phyloP scores from a whole-genome alignment of 371 early-diverging fungal species.

The Mortierella sp. region DNA sequence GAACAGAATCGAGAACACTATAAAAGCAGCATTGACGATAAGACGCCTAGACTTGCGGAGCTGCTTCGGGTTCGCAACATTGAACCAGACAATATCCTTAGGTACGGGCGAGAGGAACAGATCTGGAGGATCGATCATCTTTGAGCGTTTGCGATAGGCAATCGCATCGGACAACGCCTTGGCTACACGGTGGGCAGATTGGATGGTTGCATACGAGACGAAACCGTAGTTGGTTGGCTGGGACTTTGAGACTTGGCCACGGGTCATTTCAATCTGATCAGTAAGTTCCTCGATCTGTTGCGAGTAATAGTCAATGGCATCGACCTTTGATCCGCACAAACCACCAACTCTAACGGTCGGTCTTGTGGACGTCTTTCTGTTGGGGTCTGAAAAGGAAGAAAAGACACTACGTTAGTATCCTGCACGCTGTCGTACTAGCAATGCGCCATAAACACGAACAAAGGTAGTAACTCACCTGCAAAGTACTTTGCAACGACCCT shows the following conservation, averaged over 20 bases:
- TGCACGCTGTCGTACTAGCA: background rate
- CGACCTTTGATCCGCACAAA: slow-evolving; percentile 71
- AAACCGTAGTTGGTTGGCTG: slow-evolving; percentile 79
- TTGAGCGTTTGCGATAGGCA: slow-evolving; percentile 33
- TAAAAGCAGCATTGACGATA: slow-evolving; percentile 64
- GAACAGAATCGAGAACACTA: slow-evolving; percentile 72
- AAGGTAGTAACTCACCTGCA: slow-evolving; percentile 53
- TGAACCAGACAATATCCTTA: slow-evolving; percentile 85
- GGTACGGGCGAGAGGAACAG: slow-evolving; percentile 76
- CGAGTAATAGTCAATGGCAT: slow-evolving; percentile 82
- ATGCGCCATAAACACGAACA: background rate
- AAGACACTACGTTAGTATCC: slow-evolving; percentile 13
- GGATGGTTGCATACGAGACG: slow-evolving; percentile 72
- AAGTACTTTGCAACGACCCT: slow-evolving; percentile 70
- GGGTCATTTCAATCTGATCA: slow-evolving; percentile 67
- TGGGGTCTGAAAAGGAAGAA: slow-evolving; percentile 57
- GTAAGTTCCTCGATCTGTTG: slow-evolving; percentile 72
- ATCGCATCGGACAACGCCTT: slow-evolving; percentile 50
- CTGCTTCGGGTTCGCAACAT: slow-evolving; percentile 69
- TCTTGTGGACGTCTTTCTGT: slow-evolving; percentile 57
- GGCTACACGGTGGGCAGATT: slow-evolving; percentile 72
- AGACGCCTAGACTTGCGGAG: slow-evolving; percentile 68
- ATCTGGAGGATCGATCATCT: slow-evolving; percentile 55
- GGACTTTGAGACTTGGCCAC: slow-evolving; percentile 60
- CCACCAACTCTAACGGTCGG: slow-evolving; percentile 63